Percentiles rank a stretch among this genome's conserved stretches.
phyloP scores from a whole-genome alignment of 192 early-diverging fungal species.

The Coemansia sp. region DNA sequence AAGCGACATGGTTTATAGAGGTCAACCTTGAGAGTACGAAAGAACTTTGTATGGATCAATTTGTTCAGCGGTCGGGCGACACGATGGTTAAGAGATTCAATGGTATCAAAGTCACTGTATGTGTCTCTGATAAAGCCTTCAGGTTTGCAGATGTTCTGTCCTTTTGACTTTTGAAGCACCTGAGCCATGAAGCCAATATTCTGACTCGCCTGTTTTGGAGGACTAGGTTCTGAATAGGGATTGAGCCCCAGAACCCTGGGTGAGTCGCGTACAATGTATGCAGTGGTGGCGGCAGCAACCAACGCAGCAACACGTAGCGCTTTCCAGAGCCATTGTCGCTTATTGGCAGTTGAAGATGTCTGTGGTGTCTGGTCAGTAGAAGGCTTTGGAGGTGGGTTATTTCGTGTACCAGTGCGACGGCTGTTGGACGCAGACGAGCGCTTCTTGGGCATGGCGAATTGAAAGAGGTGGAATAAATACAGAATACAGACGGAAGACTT shows the following conservation, averaged over 20 bases:
- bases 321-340: conserved; percentile 36
- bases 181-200: conserved; percentile 56
- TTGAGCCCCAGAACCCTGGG: conserved; percentile 36
- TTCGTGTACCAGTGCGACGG: background rate
- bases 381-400: background rate
- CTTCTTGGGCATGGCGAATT: conserved; percentile 28
- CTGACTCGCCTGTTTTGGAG: conserved; percentile 27
- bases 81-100: conserved; percentile 74
- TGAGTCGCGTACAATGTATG: conserved; percentile 48
- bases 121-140: conserved; percentile 49
- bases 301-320: conserved; percentile 32
- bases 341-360: background rate
- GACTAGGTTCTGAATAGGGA: conserved; percentile 4
- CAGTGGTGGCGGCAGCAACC: conserved; percentile 33
- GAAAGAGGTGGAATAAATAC: conserved; percentile 7
- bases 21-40: conserved; percentile 88
- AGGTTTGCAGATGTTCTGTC: conserved; percentile 60
- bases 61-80: conserved; percentile 66
- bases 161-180: conserved; percentile 53
- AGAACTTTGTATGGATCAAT: conserved; percentile 84
- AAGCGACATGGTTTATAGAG: conserved; percentile 86
- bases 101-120: conserved; percentile 67
- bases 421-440: conserved; percentile 18
- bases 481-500: conserved; percentile 1
- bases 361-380: background rate